Conservation (phyloP, 768 basidiomycete genomes). For the Cystofilobasidium bisporidii region DNA sequence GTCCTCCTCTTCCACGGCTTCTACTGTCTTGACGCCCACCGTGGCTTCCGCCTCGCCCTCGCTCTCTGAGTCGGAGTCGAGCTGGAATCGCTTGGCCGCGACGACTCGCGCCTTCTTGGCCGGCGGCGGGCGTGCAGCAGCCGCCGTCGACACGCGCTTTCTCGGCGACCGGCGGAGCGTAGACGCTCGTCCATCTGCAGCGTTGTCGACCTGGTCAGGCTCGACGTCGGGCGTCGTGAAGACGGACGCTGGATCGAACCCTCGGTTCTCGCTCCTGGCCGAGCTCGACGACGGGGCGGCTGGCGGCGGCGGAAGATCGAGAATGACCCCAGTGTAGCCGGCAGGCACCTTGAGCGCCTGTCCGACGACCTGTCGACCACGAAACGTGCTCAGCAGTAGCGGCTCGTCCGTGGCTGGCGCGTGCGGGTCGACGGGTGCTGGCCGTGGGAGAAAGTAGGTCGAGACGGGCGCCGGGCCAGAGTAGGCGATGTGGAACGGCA, state of each 20-base stretch:
- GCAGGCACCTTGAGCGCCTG: conserved; percentile 11
- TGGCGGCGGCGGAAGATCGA: conserved; percentile 9
- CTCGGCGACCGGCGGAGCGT: not conserved
- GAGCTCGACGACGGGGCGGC: not conserved
- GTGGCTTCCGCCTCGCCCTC: not conserved
- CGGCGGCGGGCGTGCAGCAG: not conserved
- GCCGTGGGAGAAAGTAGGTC: conserved; percentile 57
- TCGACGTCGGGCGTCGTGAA: not conserved
- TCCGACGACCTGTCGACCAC: conserved; percentile 24
- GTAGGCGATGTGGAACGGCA: conserved; percentile 73
- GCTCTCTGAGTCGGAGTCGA: conserved; percentile 22
- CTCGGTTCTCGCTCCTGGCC: not conserved
- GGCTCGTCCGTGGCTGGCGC: not conserved
- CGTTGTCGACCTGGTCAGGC: not conserved
- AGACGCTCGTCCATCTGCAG: not conserved
- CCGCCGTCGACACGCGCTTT: not conserved
- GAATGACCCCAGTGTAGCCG: conserved; percentile 14
- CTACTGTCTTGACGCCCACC: not conserved
- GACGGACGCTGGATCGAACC: not conserved
- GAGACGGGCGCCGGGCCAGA: conserved; percentile 62
- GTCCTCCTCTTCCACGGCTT: too few relatives aligned
- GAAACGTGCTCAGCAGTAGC: conserved; percentile 11
- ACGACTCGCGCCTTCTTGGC: not conserved
- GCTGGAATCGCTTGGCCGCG: conserved; percentile 14
- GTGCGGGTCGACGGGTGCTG: conserved; percentile 21